Base-by-base conservation (phyloP, 352 stramenopile species). In the Saprolegnia parasitica region DNA sequence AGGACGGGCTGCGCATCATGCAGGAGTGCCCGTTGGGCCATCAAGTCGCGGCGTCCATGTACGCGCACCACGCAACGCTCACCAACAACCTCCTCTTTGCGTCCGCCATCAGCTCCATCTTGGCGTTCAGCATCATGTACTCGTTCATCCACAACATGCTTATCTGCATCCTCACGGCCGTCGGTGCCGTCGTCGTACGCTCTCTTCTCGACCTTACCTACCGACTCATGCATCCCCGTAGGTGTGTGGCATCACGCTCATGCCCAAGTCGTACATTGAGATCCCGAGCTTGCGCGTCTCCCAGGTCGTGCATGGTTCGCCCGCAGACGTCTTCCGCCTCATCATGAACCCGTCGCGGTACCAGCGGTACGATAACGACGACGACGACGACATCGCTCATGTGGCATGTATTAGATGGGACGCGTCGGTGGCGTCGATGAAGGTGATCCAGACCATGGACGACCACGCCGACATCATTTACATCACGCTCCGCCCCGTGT, bases 381-480 rank as follows among this genome's bases (percentile, higher is more conserved):
- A 6, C 29, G 29, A 6, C 5, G 29, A 6, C 21, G 2, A 55
- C 1, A 26, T 23, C 21, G 47, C 47, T 55, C 23, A 26, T 23
- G 47, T 37, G 60, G 2, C 29, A 35, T 5, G 10, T 15, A n/a
- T 3, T 39, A 71, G 65, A 23, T 95, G 87, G 87, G 86, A 95
- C 55, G 77, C 86, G 49, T 88, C 74, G 13, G 83, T 90, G 40
- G 83, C 87, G 15, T 90, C 86, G 10, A 82, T 94, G 81, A 84
- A 85, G 20, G 84, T 95, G 18, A 74, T 95, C 21, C 86, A 95
- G 76, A 76, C 89, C 46, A 83, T 95, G 74, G 87, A 95, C 71
- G 86, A 95, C 70, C 86, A 95, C 68, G 85, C 87, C n/a, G 87
- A 95, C 50, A 92, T 95, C 50, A 80, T 95, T 32, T 94, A 95